Conservation (phyloP, 768 basidiomycete species). For the Lactifluus subvellereus region DNA sequence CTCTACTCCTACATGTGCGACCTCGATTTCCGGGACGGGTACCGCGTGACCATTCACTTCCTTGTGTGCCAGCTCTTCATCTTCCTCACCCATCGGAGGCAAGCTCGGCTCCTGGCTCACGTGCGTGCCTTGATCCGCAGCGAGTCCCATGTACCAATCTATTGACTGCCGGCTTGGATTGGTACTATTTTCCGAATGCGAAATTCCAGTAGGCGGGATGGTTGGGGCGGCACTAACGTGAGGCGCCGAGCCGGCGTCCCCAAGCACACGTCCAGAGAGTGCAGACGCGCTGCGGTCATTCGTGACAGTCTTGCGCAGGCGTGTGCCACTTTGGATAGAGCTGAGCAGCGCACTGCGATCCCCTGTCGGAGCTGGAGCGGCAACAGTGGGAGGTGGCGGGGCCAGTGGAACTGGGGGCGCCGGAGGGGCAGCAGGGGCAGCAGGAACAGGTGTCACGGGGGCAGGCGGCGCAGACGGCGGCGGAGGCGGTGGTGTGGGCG, state of each 20-base stretch:
- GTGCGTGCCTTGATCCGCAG: constrained; percentile 54
- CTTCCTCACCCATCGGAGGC: constrained; percentile 54
- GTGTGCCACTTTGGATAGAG: constrained; percentile 73
- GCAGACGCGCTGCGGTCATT: constrained; percentile 73
- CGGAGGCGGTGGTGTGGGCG: constrained; percentile 36
- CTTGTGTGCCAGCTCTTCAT: constrained; percentile 46
- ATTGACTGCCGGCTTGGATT: constrained; percentile 53
- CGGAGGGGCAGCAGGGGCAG: constrained; percentile 33
- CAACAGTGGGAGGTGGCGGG: constrained; percentile 28
- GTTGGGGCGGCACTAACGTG: constrained; percentile 53
- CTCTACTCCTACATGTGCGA: constrained; percentile 36
- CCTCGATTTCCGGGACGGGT: constrained; percentile 51
- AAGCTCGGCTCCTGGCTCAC: constrained; percentile 35
- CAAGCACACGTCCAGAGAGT: constrained; percentile 72
- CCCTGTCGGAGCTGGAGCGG: constrained; percentile 36
- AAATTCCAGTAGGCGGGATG: constrained; percentile 37
- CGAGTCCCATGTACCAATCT: constrained; percentile 87
- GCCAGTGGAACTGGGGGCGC: constrained; percentile 34
- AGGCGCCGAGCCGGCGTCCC: constrained; percentile 60
- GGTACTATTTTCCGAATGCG: constrained; percentile 37
- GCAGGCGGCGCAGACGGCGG: constrained; percentile 37
- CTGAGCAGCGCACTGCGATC: constrained; percentile 62
- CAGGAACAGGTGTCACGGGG: constrained; percentile 27
- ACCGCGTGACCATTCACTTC: constrained; percentile 26
- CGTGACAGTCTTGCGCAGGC: constrained; percentile 69